Percentiles rank a stretch among this genome's conserved stretches.
phyloP scores from a whole-genome alignment of 805 yeast genomes.

The Jamesozyma gamospora region DNA sequence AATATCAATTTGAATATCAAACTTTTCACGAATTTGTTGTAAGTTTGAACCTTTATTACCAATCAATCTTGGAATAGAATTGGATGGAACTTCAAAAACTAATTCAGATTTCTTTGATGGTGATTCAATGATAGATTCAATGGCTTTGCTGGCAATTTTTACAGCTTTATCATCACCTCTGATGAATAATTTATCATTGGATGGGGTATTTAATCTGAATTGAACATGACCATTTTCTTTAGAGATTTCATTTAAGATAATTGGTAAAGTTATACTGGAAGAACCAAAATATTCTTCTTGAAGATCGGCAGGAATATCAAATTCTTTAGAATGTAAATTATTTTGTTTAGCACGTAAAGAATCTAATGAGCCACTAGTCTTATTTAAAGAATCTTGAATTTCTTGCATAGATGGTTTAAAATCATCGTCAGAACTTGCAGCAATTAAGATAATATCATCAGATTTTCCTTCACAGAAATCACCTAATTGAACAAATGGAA shows the following conservation, averaged over 20 bases:
- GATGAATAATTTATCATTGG: conserved; percentile 47
- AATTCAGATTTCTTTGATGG: conserved; percentile 29
- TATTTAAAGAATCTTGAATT: conserved; percentile 41
- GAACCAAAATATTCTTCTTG: conserved; percentile 37
- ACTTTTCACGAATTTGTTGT: conserved; percentile 58
- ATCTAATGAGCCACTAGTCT: conserved; percentile 46
- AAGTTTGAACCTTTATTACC: conserved; percentile 82
- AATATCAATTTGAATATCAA: conserved; percentile 67
- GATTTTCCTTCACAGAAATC: conserved; percentile 33
- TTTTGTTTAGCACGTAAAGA: conserved; percentile 49
- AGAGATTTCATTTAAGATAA: conserved; percentile 31
- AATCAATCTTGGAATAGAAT: conserved; percentile 66
- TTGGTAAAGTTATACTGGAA: conserved; percentile 12
- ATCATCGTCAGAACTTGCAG: conserved; percentile 44
- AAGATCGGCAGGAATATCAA: conserved; percentile 43
- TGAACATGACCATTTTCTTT: conserved; percentile 30
- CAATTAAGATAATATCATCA: conserved; percentile 46
- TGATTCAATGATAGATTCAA: conserved; percentile 22
- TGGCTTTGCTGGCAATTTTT: conserved; percentile 29
- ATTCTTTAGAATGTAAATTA: conserved; percentile 39
- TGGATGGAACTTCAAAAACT: conserved; percentile 51
- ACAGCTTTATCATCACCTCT: conserved; percentile 67
- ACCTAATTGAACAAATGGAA: conserved; percentile 52
- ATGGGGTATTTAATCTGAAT: conserved; percentile 40
- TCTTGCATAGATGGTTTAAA: conserved; percentile 64